Evolutionary conservation across 2,329 filamentous ascomycete species (phyloP).

Genomic region (Myriosclerotinia curreyana): DNA sequence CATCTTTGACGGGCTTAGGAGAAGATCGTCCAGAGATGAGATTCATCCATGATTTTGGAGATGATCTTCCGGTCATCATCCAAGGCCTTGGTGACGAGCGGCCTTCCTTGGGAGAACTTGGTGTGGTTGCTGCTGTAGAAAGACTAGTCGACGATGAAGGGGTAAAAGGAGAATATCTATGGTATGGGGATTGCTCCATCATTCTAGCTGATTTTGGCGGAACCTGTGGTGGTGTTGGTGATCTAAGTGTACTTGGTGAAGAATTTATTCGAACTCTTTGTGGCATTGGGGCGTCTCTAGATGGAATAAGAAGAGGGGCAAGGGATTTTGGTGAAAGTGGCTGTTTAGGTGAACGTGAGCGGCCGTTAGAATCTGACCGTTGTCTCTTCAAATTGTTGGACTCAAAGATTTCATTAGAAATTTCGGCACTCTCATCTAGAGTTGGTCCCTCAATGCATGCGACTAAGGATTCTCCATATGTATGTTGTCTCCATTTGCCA

Average conservation of each 20-base stretch:
- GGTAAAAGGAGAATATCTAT: constrained; percentile 43
- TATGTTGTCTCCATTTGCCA: constrained; percentile 47
- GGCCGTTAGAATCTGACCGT: background rate
- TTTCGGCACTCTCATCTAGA: constrained; percentile 41
- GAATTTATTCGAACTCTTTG: constrained; percentile 27
- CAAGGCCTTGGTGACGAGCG: constrained; percentile 32
- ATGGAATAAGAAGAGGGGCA: constrained; percentile 56
- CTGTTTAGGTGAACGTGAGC: constrained; percentile 36
- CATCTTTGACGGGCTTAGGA: constrained; percentile 14
- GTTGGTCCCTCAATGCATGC: constrained; percentile 38
- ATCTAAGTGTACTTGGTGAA: constrained; percentile 45
- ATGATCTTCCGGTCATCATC: constrained; percentile 25
- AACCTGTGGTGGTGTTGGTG: constrained; percentile 44
- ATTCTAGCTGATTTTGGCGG: constrained; percentile 43
- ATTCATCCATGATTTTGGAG: constrained; percentile 31
- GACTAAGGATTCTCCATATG: constrained; percentile 41
- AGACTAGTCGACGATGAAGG: constrained; percentile 30
- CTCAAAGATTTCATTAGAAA: constrained; percentile 22
- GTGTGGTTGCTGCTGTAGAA: constrained; percentile 30
- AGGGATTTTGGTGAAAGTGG: constrained; percentile 54
- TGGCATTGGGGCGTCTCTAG: constrained; percentile 24
- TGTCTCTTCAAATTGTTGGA: constrained; percentile 7
- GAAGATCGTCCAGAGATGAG: constrained; percentile 15
- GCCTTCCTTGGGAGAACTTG: constrained; percentile 25
- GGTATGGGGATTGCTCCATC: constrained; percentile 46